A percentile compares a stretch with the other conserved stretches of the same genome.
Evolutionary conservation across 768 basidiomycete genomes (phyloP).

Genomic region (Hygrophorus pudorinus): DNA sequence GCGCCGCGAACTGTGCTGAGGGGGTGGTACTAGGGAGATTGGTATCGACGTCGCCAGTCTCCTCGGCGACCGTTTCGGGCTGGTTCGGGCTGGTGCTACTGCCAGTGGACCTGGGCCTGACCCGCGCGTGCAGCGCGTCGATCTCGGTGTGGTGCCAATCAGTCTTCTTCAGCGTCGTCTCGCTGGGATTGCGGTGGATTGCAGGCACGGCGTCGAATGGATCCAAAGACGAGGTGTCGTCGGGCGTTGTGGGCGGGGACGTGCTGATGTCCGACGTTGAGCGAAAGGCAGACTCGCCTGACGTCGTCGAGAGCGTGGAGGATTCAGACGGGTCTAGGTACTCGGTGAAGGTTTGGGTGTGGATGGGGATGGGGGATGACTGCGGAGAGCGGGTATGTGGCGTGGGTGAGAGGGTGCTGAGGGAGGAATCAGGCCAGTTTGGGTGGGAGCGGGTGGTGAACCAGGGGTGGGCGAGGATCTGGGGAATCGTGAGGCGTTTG

Average conservation of each 20-base stretch:
- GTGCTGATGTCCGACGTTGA: no score
- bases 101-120: no score
- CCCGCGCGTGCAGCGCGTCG: not conserved
- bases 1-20: constrained; percentile 14
- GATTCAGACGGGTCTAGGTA: no score
- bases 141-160: constrained; percentile 1
- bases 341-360: no score
- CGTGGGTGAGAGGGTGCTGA: constrained; percentile 1
- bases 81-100: constrained; percentile 13
- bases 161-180: constrained; percentile 40
- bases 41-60: not conserved
- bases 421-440: not conserved
- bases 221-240: no score
- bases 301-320: no score
- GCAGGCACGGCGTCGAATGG: no score
- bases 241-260: no score
- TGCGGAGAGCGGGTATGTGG: no score
- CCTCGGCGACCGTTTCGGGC: constrained; percentile 46
- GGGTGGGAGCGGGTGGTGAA: constrained; percentile 37
- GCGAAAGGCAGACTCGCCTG: no score
- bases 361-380: no score
- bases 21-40: not conserved
- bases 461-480: constrained; percentile 83
- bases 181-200: constrained; percentile 47
- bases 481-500: constrained; percentile 69